Percentiles rank a stretch among this genome's conserved stretches.
Evolutionary conservation across 176 grass and related monocot genomes (phyloP).

Genomic region (Oryza punctata): DNA sequence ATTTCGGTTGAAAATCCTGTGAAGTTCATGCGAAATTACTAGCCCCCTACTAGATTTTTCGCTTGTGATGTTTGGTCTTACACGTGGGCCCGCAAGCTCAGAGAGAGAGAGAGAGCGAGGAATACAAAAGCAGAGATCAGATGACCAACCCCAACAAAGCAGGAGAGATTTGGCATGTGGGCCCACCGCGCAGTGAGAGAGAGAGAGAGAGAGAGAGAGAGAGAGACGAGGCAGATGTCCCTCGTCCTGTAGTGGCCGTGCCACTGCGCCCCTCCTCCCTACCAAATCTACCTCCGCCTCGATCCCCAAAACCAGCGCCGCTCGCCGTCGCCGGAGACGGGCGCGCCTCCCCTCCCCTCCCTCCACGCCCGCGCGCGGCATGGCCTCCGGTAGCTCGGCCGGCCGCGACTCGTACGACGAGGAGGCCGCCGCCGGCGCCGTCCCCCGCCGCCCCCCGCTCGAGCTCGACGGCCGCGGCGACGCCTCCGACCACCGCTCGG

Average conservation of each 20-base stretch:
- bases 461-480: constrained; percentile 54
- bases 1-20: too few relatives aligned
- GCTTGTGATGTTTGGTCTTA: too few relatives aligned
- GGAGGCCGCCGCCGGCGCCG: constrained; percentile 51
- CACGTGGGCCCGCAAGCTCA: too few relatives aligned
- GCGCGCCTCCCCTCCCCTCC: background rate
- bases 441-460: constrained; percentile 33
- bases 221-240: background rate
- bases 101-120: too few relatives aligned
- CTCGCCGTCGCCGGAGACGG: constrained; percentile 33
- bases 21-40: too few relatives aligned
- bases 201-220: constrained; percentile 16
- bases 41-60: too few relatives aligned
- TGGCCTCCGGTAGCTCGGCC: constrained; percentile 30
- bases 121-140: too few relatives aligned
- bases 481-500: constrained; percentile 39
- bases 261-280: background rate
- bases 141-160: background rate
- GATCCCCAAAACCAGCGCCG: background rate
- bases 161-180: background rate
- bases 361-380: constrained; percentile 2
- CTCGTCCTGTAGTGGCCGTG: constrained; percentile 3
- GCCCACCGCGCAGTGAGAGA: background rate
- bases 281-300: constrained; percentile 28
- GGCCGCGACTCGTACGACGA: constrained; percentile 58